These are phyloP conservation scores for Fraxinus ornus DNA, from an alignment of 305 asterid genomes.

Conservation along the genomic window DNA sequence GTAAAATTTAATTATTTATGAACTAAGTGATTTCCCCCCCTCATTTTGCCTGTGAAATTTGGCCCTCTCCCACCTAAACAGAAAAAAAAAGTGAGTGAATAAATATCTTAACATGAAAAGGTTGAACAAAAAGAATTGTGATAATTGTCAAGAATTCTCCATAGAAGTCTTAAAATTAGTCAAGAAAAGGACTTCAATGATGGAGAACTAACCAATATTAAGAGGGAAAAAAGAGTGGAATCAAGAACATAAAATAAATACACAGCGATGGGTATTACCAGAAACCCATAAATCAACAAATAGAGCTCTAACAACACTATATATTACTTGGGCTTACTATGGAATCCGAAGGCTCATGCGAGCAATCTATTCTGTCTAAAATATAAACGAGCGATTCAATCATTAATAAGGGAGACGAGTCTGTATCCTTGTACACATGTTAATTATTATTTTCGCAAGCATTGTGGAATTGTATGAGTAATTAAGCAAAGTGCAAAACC, in stretches of 20 bases:
- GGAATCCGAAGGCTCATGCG: background rate
- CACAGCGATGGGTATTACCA: background rate
- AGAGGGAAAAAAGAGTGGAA: slow-evolving; percentile 18
- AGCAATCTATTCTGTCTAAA: background rate
- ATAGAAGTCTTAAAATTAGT: slow-evolving; percentile 26
- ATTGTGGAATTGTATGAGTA: background rate
- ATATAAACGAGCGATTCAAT: background rate
- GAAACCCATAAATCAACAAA: slow-evolving; percentile 3
- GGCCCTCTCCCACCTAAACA: slow-evolving; percentile 36
- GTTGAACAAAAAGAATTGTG: slow-evolving; percentile 20
- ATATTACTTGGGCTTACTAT: background rate
- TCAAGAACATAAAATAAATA: slow-evolving; percentile 9
- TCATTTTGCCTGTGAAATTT: slow-evolving; percentile 15
- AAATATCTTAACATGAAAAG: slow-evolving; percentile 4
- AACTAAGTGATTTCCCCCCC: slow-evolving; percentile 5
- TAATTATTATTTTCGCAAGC: background rate
- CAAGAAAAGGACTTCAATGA: slow-evolving; percentile 45
- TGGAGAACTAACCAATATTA: slow-evolving; percentile 23
- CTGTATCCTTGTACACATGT: background rate
- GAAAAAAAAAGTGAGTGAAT: slow-evolving; percentile 15
- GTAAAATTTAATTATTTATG: background rate
- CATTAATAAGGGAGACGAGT: background rate
- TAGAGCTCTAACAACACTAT: slow-evolving; percentile 14
- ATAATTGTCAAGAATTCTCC: slow-evolving; percentile 27
- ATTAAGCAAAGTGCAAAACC: background rate